Evolutionary conservation across 306 rosid species (phyloP), one percentile per base, ranked within the genome.

Genomic region (Dalbergia cultrata): DNA sequence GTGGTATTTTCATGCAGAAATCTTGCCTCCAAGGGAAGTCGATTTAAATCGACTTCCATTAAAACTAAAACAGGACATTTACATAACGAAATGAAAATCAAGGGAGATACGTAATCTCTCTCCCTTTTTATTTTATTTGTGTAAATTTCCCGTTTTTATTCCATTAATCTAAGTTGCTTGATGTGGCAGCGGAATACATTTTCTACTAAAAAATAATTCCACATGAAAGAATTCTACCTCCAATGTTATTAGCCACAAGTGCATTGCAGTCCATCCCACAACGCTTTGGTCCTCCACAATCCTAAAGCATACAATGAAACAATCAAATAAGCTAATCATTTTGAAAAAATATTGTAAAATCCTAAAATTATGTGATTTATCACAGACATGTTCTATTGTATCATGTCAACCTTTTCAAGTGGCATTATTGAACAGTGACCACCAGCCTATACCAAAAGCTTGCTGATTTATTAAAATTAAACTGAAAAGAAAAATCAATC

Each of bases 261-360:
- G 97, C 98, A 84, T 88, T 89, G 83, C 98, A 95, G 41, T 78
- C 90, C 93, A 86, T 93, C 71, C 96, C 98, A 84, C 99, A 95
- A 37, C 54, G 97, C 0, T 79, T 82, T 41, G 97, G 91, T 21
- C 97, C 99, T 61, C 98, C 96, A 83, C 97, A 95, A 53, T 89
- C 93, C 99, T 95, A 80, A 82, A 80, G 67, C 52, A 84, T 21
- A 44, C 82, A 85, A 80, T 47, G 72, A 67, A 19, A 43, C 49
- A 82, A 70, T 31, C 53, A 70, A 80, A 71, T 75, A 53, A 76
- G 79, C 17, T 70, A 59, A 74, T 41, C 57, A 31, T n/a, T 53
- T 49, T 5, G n/a, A 11, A 73, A 47, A 79, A 75, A 10, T 70
- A 59, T 52, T 44, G 56, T 54, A 17, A 11, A 54, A 54, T 54